These are phyloP conservation scores for Ocimum tenuiflorum DNA, from an alignment of 257 asterid genomes.

Conservation along the genomic window DNA sequence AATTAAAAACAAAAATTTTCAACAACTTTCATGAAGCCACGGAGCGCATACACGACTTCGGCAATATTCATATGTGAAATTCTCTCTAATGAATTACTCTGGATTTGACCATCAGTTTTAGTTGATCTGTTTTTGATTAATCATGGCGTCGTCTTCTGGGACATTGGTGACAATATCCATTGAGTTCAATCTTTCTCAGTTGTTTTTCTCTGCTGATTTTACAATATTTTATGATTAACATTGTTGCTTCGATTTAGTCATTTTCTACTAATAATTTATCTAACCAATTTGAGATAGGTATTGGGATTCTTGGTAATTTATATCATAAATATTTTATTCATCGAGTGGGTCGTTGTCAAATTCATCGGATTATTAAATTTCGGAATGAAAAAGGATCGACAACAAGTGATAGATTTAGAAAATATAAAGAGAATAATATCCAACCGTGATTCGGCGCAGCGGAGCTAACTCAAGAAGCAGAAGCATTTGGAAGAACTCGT, in stretches of 20 bases:
- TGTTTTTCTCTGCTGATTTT: conserved; percentile 95
- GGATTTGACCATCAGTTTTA: no score
- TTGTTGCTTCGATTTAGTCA: not conserved
- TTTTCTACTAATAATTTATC: not conserved
- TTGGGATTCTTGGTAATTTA: not conserved
- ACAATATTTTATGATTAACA: conserved; percentile 68
- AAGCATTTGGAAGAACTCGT: conserved; percentile 69
- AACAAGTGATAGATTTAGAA: conserved; percentile 63
- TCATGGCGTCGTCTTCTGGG: no score
- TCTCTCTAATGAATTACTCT: no score
- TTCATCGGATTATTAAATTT: conserved; percentile 42
- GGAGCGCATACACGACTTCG: no score
- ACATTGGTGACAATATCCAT: no score
- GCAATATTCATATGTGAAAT: no score
- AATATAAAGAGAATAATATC: conserved; percentile 85
- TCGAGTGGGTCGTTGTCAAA: conserved; percentile 60
- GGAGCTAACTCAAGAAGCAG: conserved; percentile 86
- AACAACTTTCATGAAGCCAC: no score
- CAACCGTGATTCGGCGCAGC: conserved; percentile 87
- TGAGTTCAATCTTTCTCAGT: conserved; percentile 93
- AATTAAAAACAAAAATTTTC: no score
- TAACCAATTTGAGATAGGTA: no score
- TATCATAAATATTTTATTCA: conserved; percentile 17
- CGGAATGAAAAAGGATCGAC: conserved; percentile 75
- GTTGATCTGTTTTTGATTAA: no score